These are phyloP conservation scores for Chrysoporthe deuterocubensis DNA, from an alignment of 2,329 filamentous ascomycete genomes.

Conservation along the genomic window DNA sequence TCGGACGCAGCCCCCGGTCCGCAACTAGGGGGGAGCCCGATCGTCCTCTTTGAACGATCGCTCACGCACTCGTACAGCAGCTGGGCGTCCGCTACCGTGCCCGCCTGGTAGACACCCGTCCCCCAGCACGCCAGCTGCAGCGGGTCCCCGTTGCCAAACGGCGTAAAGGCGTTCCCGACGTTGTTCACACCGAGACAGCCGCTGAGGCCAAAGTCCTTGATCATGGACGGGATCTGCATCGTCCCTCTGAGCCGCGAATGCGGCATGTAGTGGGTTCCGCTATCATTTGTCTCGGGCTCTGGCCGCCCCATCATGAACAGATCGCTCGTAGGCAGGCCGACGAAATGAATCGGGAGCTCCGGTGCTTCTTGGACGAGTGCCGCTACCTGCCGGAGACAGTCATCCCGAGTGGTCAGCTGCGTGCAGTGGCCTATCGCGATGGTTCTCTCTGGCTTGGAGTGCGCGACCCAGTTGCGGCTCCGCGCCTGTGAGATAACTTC, in stretches of 20 bases:
- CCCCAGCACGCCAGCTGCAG: slow-evolving; percentile 64
- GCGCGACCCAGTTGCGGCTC: slow-evolving; percentile 48
- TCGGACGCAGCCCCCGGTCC: background rate
- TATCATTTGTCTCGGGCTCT: background rate
- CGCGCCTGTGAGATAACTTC: background rate
- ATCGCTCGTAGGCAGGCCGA: slow-evolving; percentile 73
- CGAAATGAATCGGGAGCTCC: slow-evolving; percentile 64
- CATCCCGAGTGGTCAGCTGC: slow-evolving; percentile 60
- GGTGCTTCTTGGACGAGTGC: slow-evolving; percentile 46
- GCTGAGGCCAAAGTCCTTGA: slow-evolving; percentile 59
- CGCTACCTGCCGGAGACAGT: slow-evolving; percentile 55
- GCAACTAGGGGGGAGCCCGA: slow-evolving; percentile 34
- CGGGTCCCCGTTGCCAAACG: slow-evolving; percentile 69
- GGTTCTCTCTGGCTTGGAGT: slow-evolving; percentile 46
- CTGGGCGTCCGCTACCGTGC: slow-evolving; percentile 61
- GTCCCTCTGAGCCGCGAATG: slow-evolving; percentile 57
- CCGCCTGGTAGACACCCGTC: slow-evolving; percentile 70
- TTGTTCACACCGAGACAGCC: slow-evolving; percentile 71
- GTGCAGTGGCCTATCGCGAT: slow-evolving; percentile 72
- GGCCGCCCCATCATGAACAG: slow-evolving; percentile 70
- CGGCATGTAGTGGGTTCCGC: background rate
- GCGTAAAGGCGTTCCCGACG: slow-evolving; percentile 76
- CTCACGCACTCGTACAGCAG: slow-evolving; percentile 54
- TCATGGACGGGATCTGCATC: slow-evolving; percentile 63
- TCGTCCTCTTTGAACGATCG: slow-evolving; percentile 41